Base-by-base conservation (phyloP, 768 basidiomycete genomes). In the Cyathus striatus region DNA sequence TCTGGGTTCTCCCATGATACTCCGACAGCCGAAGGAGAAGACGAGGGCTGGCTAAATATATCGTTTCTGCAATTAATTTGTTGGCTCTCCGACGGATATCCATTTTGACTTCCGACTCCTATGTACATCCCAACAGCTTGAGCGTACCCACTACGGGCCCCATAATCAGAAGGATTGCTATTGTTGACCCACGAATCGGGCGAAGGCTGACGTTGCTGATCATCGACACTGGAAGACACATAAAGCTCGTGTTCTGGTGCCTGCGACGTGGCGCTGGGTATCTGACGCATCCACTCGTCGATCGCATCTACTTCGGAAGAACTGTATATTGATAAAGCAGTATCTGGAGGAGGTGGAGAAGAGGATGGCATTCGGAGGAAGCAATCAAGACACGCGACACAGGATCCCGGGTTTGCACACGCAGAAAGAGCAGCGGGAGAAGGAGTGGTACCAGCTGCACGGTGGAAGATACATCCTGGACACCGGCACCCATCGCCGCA, bases 401-500 rank as follows among this genome's bases (percentile, higher is more conserved):
- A 66, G 45, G 59, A 25, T 47, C 62, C 49, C 32, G 70, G 60
- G 59, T 70, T 57, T 46, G 59, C 39, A 55, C 60, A 72, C 4
- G 68, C 62, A 0, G 64, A 57, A 48, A 63, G 65, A 0, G 65
- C 63, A 12, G 64, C 55, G 2, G 73, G 60, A 7, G 62, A 49
- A 3, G 65, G 59, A 5, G 51, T 49, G 33, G 56, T 44, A 17
- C 60, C 55, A n/a, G 61, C 47, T 21, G 57, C 67, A 26, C 59
- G 75, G 49, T 85, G 81, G 32, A 81, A 68, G 37, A 71, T 55
- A 49, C 83, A 86, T 5, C 83, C 84, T 1, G 81, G 76, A 49
- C 84, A 87, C 16, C 67, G 59, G 55, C 84, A 86, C 2, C 61
- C 62, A 40, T 79, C 73, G 18, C 83, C 83, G 51, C 85, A 87